Evolutionary conservation across 306 rosid genomes (phyloP).

Genomic region (Ochetophila trinervis): DNA sequence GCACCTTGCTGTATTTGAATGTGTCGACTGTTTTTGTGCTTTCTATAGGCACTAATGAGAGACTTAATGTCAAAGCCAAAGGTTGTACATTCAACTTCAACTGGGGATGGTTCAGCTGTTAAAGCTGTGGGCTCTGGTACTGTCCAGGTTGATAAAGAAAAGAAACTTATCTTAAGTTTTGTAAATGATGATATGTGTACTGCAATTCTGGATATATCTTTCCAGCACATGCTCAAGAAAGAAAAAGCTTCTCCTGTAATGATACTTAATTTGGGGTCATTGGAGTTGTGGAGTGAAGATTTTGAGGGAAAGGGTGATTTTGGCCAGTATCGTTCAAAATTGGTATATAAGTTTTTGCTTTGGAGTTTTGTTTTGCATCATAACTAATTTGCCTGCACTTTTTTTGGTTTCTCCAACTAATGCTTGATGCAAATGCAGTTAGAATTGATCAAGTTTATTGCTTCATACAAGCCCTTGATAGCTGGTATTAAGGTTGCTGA

Average conservation of each 20-base stretch:
- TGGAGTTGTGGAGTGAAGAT: constrained; percentile 96
- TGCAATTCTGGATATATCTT: constrained; percentile 71
- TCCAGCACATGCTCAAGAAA: constrained; percentile 80
- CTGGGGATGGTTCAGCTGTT: constrained; percentile 45
- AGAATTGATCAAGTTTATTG: constrained; percentile 72
- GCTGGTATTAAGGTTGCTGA: constrained; percentile 71
- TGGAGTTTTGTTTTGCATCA: constrained; percentile 13
- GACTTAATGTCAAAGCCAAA: constrained; percentile 82
- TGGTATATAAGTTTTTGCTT: constrained; percentile 47
- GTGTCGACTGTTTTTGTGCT: constrained; percentile 18
- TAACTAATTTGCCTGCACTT: constrained; percentile 1
- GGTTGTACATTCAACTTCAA: constrained; percentile 48
- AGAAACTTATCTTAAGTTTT: constrained; percentile 50
- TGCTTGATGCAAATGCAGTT: constrained; percentile 51
- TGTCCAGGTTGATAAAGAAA: constrained; percentile 49
- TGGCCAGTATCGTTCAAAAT: constrained; percentile 84
- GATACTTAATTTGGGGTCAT: constrained; percentile 48
- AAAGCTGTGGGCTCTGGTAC: constrained; percentile 39
- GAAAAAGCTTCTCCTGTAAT: constrained; percentile 68
- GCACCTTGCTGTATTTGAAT: constrained; percentile 22
- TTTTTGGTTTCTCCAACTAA: constrained; percentile 24
- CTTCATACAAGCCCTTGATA: constrained; percentile 77
- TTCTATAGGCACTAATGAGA: constrained; percentile 71
- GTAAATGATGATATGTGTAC: constrained; percentile 61
- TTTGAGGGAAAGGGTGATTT: constrained; percentile 82